These are phyloP conservation scores for Exophiala mesophila DNA, from an alignment of 2,329 filamentous ascomycete genomes.

Conservation along the genomic window DNA sequence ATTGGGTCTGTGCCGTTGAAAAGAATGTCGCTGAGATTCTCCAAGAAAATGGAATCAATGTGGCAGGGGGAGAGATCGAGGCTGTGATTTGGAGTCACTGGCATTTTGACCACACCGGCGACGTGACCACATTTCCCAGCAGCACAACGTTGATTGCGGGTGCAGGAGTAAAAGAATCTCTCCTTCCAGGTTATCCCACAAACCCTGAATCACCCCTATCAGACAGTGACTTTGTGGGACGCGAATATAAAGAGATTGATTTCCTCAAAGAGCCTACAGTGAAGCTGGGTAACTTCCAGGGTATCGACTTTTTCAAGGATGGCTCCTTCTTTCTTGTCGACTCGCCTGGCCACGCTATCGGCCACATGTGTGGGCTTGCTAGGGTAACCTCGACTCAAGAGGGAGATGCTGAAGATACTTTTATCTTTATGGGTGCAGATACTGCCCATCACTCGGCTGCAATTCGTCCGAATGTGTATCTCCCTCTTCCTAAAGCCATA, in stretches of 20 bases:
- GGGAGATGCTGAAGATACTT: constrained; percentile 31
- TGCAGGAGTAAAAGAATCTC: constrained; percentile 40
- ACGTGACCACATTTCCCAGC: constrained; percentile 44
- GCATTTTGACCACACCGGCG: constrained; percentile 46
- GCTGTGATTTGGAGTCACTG: constrained; percentile 31
- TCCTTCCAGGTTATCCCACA: constrained; percentile 46
- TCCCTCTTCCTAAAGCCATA: constrained; percentile 28
- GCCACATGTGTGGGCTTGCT: constrained; percentile 48
- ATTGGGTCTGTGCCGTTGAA: constrained; percentile 16
- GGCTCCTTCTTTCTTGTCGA: constrained; percentile 41
- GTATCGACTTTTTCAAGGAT: constrained; percentile 39
- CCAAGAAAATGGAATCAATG: constrained; percentile 19
- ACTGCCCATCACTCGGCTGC: constrained; percentile 39
- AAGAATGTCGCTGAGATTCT: constrained; percentile 30
- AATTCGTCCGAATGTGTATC: constrained; percentile 29
- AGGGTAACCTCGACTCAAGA: constrained; percentile 38
- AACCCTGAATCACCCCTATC: constrained; percentile 33
- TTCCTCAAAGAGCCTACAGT: constrained; percentile 34
- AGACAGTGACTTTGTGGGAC: constrained; percentile 33
- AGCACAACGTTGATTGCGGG: constrained; percentile 49
- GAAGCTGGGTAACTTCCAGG: constrained; percentile 34
- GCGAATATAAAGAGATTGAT: constrained; percentile 23
- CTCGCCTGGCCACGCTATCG: constrained; percentile 44
- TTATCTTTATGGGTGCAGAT: constrained; percentile 50
- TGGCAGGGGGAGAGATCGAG: constrained; percentile 24